Evolutionary conservation across 1,284 basidiomycete species (phyloP).

Genomic region (Phlebopus sp.): DNA sequence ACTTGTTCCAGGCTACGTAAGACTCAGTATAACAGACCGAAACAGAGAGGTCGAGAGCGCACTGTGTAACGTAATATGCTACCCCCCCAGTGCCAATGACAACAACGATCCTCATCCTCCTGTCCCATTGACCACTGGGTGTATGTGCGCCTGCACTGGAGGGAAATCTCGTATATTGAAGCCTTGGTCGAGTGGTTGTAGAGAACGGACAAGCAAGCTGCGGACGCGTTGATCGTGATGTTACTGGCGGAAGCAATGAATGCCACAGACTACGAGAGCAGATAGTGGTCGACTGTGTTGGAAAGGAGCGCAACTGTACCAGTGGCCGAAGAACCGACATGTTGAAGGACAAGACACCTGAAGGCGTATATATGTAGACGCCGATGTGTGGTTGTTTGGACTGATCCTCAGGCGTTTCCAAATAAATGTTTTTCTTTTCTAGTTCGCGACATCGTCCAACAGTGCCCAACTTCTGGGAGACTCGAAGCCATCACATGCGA

Average conservation of each 20-base stretch:
- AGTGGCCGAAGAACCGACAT: constrained; percentile 4
- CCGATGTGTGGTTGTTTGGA: constrained; percentile 12
- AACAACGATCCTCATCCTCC: constrained; percentile 15
- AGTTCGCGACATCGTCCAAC: too few species aligned
- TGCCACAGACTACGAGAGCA: not conserved
- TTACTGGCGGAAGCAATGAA: constrained; percentile 1
- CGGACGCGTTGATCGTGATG: not conserved
- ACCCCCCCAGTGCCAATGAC: constrained; percentile 23
- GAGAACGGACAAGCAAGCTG: constrained; percentile 20
- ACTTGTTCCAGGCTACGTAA: constrained; percentile 69
- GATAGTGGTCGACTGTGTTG: not conserved
- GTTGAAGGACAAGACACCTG: not conserved
- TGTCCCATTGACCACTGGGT: constrained; percentile 11
- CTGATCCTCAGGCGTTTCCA: constrained; percentile 15
- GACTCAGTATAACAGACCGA: not conserved
- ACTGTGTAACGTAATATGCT: constrained; percentile 31
- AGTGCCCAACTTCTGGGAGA: too few species aligned
- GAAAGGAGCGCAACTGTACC: constrained; percentile 1
- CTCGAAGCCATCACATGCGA: too few species aligned
- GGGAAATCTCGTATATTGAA: constrained; percentile 28
- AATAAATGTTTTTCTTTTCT: constrained; percentile 11
- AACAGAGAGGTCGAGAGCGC: constrained; percentile 14
- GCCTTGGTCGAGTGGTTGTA: constrained; percentile 16
- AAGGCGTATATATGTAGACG: too few species aligned
- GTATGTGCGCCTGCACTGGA: constrained; percentile 8